These are phyloP conservation scores for Verticillium nubilum DNA, from an alignment of 2,329 filamentous ascomycete genomes.

Conservation along the genomic window DNA sequence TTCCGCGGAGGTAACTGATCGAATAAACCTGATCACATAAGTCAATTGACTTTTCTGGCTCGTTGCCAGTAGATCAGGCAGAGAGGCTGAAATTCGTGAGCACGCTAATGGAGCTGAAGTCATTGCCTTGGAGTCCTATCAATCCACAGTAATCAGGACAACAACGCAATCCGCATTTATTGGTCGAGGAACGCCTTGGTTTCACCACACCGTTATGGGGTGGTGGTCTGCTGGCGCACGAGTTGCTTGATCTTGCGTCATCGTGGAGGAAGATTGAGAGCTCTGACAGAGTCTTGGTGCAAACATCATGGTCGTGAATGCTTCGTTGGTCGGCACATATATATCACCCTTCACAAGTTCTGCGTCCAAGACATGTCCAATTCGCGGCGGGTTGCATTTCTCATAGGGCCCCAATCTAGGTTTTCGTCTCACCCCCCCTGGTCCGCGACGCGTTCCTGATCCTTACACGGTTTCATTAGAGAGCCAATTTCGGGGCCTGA, in stretches of 20 bases:
- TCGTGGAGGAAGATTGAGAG: no score
- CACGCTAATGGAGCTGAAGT: neutral
- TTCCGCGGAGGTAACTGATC: neutral
- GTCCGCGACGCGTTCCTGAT: neutral
- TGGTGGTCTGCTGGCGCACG: no score
- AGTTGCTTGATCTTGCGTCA: no score
- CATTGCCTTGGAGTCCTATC: no score
- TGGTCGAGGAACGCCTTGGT: no score
- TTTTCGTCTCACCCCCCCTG: neutral
- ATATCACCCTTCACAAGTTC: neutral
- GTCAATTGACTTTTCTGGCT: neutral
- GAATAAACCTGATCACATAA: neutral
- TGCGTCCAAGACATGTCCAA: neutral
- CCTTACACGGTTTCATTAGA: neutral
- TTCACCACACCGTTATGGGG: no score
- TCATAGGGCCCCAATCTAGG: neutral
- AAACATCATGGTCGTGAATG: neutral
- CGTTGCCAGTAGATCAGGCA: neutral
- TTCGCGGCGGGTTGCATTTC: neutral
- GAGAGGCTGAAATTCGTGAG: neutral
- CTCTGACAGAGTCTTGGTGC: no score
- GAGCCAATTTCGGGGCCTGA: neutral
- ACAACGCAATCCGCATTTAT: no score
- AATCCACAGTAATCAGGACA: no score
- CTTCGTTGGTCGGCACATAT: neutral